Evolutionary conservation across 495 filamentous ascomycete genomes (phyloP), one percentile per base, ranked within the genome.

Genomic region (Tuber borchii): DNA sequence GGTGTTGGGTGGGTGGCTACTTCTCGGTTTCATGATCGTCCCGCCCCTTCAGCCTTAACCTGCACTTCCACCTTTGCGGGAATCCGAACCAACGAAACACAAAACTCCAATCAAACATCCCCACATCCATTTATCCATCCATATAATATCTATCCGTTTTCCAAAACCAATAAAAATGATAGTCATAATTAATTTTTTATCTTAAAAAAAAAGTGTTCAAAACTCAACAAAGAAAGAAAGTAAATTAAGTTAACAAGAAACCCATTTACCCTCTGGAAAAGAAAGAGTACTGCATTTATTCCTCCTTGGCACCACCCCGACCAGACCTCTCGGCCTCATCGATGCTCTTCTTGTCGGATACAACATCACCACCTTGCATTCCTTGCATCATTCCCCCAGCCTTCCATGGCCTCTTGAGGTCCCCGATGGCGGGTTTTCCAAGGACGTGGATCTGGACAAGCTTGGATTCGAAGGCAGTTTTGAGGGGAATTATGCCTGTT

Each of bases 361-460:
- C 94, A 80, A 91, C 87, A 74, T 92, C 88, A 12, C 88, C 89
- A 72, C 87, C 88, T 84, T 89, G 87, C 78, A 91, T 86, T 22
- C 85, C 87, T 79, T 88, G 88, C 92, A 97, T 92, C 82, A 97
- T 88, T 56, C 95, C 94, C 71, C 88, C 84, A 72, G 88, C 87
- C 91, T 99, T 99, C 90, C 94, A 99, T 79, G 95, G 95, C 75
- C 95, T 89, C 89, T 94, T 93, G 78, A 98, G 88, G 75, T 99
- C 95, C 42, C 95, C 95, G 73, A 86, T 88, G 26, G 95, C 95
- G n/a, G 95, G 90, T 85, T 95, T 87, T 78, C 95, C 95, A 76
- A 93, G 91, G 68, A 99, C 73, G 85, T 97, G 92, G 83, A 99
- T 95, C 90, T 97, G 97, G 85, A 93, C 89, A 82, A 97, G 86